Evolutionary conservation across 257 asterid species (phyloP), one percentile per base, ranked within the genome.

Genomic region (Nicotiana tomentosiformis): DNA sequence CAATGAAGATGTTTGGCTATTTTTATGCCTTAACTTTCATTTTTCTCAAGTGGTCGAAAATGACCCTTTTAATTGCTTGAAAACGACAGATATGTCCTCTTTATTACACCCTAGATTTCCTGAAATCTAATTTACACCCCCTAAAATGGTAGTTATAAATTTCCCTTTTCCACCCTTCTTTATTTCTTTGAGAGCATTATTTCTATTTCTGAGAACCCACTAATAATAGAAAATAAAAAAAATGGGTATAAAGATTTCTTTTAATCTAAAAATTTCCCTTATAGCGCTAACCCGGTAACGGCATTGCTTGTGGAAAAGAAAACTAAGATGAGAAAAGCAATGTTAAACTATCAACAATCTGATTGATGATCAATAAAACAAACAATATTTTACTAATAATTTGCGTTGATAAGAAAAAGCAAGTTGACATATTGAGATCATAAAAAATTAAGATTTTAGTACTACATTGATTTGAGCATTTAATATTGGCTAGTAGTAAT

Each of bases 1-100:
- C 90, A 9, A 78, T 60, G 84, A 79, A 84, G 82, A 55, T 85
- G 89, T 77, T 83, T 81, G 61, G 51, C 33, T 86, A 81, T 80
- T 85, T 39, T 17, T 17, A 61, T 79, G 39, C 37, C 82, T 58
- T 35, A 35, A 39, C 60, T 16, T 17, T 14, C 72, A 33, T 17
- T 79, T 79, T 64, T 64, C 58, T 35, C 55, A 46, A 12, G 35
- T 46, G 37, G 79, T 46, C 2, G 79, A 74, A 74, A 74, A 53
- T 26, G 61, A 74, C 79, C 23, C 79, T 49, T 74, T 74, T 49
- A 74, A 49, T 74, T 74, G 29, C 15, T 74, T 74, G 79, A 74
- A 46, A 74, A 49, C 62, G 79, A 26, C 79, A 74, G 11, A 46
- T 74, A 15, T 29, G 58, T 74, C 79, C 61, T 49, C 18, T 70